These are phyloP conservation scores for Hevea brasiliensis DNA, from an alignment of 345 rosid genomes.

Conservation along the genomic window DNA sequence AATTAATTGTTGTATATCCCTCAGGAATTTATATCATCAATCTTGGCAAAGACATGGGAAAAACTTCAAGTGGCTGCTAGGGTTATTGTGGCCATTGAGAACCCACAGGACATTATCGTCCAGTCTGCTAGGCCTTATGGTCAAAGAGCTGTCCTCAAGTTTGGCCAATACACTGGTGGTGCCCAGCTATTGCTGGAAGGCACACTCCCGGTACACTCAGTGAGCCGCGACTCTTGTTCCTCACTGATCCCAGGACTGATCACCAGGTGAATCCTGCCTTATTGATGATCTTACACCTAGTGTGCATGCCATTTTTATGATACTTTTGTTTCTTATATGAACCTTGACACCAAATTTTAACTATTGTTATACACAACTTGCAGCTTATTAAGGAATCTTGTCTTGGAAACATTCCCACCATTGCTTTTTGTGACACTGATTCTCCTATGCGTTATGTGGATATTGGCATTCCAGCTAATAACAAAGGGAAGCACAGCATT, in stretches of 20 bases:
- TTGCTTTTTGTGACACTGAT: constrained; percentile 95
- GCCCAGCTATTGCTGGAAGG: too few species aligned
- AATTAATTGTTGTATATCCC: neutral
- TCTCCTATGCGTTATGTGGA: constrained; percentile 93
- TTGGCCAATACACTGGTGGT: constrained; percentile 92
- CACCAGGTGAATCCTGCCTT: constrained; percentile 57
- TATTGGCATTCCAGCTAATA: constrained; percentile 92
- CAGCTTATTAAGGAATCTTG: constrained; percentile 98
- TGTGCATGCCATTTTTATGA: neutral
- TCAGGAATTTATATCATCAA: constrained; percentile 86
- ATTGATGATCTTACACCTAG: neutral
- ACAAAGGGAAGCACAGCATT: constrained; percentile 96
- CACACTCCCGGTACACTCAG: constrained; percentile 98
- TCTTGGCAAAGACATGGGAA: constrained; percentile 93
- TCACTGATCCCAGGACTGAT: constrained; percentile 96
- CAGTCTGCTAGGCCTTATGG: constrained; percentile 98
- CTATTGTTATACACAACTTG: constrained; percentile 7
- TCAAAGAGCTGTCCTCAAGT: constrained; percentile 91
- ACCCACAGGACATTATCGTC: constrained; percentile 89
- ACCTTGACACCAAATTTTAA: neutral
- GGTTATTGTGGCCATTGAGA: constrained; percentile 81
- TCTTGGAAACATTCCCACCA: constrained; percentile 91
- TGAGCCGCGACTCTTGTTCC: constrained; percentile 82
- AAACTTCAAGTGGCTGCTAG: constrained; percentile 85
- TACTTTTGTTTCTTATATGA: neutral